A percentile compares a stretch with the other conserved stretches of the same genome.
Conservation (phyloP, 2,329 filamentous ascomycete genomes). For the Diaporthe eres region DNA sequence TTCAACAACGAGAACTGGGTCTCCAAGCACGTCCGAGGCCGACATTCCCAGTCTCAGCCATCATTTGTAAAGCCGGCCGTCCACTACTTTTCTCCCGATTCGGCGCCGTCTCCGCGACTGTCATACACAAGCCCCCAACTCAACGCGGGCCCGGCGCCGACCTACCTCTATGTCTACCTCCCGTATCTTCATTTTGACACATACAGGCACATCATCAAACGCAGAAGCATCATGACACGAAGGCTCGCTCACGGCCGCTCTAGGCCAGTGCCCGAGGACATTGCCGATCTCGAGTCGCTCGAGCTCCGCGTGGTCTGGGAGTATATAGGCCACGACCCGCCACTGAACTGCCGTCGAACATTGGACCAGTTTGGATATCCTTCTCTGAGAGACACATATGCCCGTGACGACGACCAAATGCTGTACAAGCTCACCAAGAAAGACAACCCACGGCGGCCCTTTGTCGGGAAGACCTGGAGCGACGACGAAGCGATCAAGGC, state of each 20-base stretch:
- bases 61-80: conserved; percentile 57
- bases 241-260: conserved; percentile 68
- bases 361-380: conserved; percentile 76
- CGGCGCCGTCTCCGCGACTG: conserved; percentile 45
- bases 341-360: conserved; percentile 72
- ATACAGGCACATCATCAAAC: conserved; percentile 69
- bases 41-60: conserved; percentile 56
- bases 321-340: conserved; percentile 72
- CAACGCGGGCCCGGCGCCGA: conserved; percentile 38
- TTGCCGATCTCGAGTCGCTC: conserved; percentile 68
- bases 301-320: conserved; percentile 75
- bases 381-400: conserved; percentile 70
- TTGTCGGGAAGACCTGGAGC: conserved; percentile 32
- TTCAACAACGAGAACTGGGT: conserved; percentile 59
- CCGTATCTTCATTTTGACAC: conserved; percentile 77
- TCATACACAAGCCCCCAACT: conserved; percentile 40
- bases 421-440: conserved; percentile 75
- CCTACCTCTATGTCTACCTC: conserved; percentile 65
- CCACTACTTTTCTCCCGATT: conserved; percentile 52
- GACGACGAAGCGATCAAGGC: conserved; percentile 40
- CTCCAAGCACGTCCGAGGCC: conserved; percentile 56
- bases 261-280: conserved; percentile 67
- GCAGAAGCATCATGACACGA: conserved; percentile 67
- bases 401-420: conserved; percentile 77
- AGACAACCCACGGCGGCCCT: conserved; percentile 44